These are phyloP conservation scores for Epicoccum nigrum DNA, from an alignment of 2,329 filamentous ascomycete genomes.

Conservation along the genomic window DNA sequence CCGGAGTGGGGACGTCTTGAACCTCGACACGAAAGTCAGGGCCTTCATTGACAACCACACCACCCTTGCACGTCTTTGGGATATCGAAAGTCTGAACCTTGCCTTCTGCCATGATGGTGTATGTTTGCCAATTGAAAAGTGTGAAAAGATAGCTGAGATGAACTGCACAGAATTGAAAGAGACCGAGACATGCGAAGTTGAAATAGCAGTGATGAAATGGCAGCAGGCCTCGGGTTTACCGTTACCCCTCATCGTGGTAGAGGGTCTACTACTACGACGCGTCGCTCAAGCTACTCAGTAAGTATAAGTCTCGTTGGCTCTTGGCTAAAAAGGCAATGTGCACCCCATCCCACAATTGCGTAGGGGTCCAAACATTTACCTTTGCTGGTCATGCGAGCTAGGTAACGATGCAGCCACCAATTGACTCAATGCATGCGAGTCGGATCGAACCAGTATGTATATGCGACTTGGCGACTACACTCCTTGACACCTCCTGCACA, in stretches of 20 bases:
- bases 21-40: conserved; percentile 57
- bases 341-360: background rate
- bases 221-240: conserved; percentile 14
- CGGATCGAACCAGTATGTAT: too few relatives aligned
- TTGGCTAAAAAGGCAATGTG: background rate
- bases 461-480: too few relatives aligned
- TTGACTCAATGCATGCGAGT: conserved; percentile 10
- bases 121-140: background rate
- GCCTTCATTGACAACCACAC: conserved; percentile 60
- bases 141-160: background rate
- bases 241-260: conserved; percentile 15
- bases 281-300: background rate
- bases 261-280: background rate
- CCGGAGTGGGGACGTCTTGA: conserved; percentile 55
- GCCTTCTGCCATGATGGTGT: conserved; percentile 32
- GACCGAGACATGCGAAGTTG: background rate
- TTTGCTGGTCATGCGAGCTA: background rate
- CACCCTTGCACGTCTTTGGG: conserved; percentile 58
- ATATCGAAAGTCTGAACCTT: conserved; percentile 47
- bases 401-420: background rate
- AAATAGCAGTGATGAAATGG: conserved; percentile 6
- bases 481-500: background rate
- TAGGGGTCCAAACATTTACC: background rate
- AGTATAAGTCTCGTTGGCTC: conserved; percentile 4
- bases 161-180: background rate